Base-by-base conservation (phyloP, 2,329 filamentous ascomycete species). In the Pseudogymnoascus sp. region DNA sequence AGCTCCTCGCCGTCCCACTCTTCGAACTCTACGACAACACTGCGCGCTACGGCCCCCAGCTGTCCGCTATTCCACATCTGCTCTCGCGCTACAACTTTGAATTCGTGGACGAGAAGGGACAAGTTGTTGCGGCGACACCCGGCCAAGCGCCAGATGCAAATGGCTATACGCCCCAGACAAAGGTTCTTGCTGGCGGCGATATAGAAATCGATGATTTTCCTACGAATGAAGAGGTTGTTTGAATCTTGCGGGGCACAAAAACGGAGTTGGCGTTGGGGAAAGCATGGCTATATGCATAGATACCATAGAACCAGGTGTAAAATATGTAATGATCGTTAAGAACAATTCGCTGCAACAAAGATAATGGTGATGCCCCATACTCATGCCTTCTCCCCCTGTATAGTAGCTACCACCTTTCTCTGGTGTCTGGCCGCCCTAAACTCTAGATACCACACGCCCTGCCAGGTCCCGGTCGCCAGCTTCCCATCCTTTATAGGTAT, bases 21-120 rank as follows among this genome's bases (percentile, higher is more conserved):
- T 97, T 97, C 76, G 94, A 99, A 78, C 85, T 99, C 39, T 99
- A 99, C 79, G 94, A 99, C 72, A 99, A 99, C 76, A 96, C 91
- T 0, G 89, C 88, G 10, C 83, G 94, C 64, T 99, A 99, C 73
- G 94, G 94, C 0, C 94, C 94, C 4, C 94, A 99, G 74, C 85
- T 99, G 13, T 96, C 92, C 1, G 94, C 94, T 0, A 97, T 99
- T 62, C 94, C 94, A 0, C 94, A 99, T 74, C 82, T 97, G 4
- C 84, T 99, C 9, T 96, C 92, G 66, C 84, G 92, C 61, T 99
- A 97, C 78, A 95, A 97, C 76, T 97, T 97, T 73, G 92, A 99
- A 73, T 97, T 96, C 70, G 89, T 97, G 48, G 91, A 99, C 74
- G 94, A 99, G 77, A 83, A 91, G 58, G 93, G 92, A 63, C 88